These are phyloP conservation scores for Chalara sp. DNA, from an alignment of 2,329 filamentous ascomycete genomes.

Conservation along the genomic window DNA sequence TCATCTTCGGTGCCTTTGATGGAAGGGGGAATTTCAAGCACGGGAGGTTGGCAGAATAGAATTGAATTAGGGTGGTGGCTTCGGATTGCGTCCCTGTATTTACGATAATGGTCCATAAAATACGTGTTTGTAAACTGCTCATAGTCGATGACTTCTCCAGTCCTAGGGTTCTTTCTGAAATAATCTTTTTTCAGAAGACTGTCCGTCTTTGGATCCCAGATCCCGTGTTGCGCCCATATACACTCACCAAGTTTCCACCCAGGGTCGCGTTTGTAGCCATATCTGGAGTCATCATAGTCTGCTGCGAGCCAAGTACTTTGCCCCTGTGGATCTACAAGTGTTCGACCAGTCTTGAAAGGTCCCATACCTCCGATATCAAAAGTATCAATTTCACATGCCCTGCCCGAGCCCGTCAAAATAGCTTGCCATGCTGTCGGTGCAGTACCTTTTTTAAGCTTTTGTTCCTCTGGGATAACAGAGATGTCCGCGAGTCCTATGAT, in stretches of 20 bases:
- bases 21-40: conserved; percentile 81
- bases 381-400: conserved; percentile 80
- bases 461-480: conserved; percentile 73
- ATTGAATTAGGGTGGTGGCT: conserved; percentile 72
- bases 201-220: conserved; percentile 83
- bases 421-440: conserved; percentile 93
- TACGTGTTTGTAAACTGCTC: conserved; percentile 85
- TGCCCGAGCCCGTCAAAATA: conserved; percentile 83
- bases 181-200: conserved; percentile 78
- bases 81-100: conserved; percentile 69
- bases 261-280: conserved; percentile 83
- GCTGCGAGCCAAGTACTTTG: conserved; percentile 75
- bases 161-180: conserved; percentile 72
- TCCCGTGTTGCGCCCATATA: conserved; percentile 91
- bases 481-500: conserved; percentile 80
- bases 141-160: conserved; percentile 69
- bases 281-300: conserved; percentile 79
- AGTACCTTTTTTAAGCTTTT: conserved; percentile 87
- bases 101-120: conserved; percentile 80
- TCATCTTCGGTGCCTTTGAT: conserved; percentile 87
- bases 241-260: conserved; percentile 92
- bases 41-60: conserved; percentile 85
- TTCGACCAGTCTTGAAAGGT: conserved; percentile 79
- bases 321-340: conserved; percentile 81
- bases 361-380: conserved; percentile 94